Base-by-base conservation (phyloP, 1,139 yeast species). In the Pichia sp. region DNA sequence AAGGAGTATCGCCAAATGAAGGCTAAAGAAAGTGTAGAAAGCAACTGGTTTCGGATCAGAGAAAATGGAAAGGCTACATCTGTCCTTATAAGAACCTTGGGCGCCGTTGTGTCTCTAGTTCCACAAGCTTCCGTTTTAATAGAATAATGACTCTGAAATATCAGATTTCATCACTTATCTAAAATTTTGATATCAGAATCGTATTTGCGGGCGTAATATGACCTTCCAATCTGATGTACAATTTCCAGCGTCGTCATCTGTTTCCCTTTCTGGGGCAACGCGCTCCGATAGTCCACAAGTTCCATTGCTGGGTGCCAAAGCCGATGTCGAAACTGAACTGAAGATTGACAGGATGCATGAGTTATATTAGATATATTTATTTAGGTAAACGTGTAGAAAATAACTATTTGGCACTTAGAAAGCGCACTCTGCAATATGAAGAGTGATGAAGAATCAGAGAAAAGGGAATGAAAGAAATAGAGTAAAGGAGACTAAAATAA, bases 351-450 rank as follows among this genome's bases (percentile, higher is more conserved):
- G 40, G 40, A 45, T 45, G 47, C 47, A 45, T 29, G 47, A 30
- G 36, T 45, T 46, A 46, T 32, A 42, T 42, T 42, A 16, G 16
- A 42, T 30, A n/a, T 32, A 31, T 31, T 15, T 46, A 46, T 45
- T 45, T 45, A 29, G 10, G 41, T 46, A 46, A n/a, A 46, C 49
- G 49, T 46, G 49, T 46, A 46, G 49, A 46, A 46, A 46, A 46
- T 46, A 46, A 46, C 38, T 46, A 46, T n/a, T n/a, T 46, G 48
- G 16, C 36, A 34, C 16, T 30, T 19, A 30, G 16, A 31, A n/a
- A 10, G 15, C 8, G 40, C 40, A 36, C 15, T 36, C n/a, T 36
- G 40, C 40, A 4, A 13, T 36, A 13, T 36, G 40, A 13, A 36
- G 40, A 36, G 15, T 23, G 41, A 32, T 4, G 34, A 10, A n/a